Base-by-base conservation (phyloP, 2,329 filamentous ascomycete species). In the Coccinonectria pachysandricola region DNA sequence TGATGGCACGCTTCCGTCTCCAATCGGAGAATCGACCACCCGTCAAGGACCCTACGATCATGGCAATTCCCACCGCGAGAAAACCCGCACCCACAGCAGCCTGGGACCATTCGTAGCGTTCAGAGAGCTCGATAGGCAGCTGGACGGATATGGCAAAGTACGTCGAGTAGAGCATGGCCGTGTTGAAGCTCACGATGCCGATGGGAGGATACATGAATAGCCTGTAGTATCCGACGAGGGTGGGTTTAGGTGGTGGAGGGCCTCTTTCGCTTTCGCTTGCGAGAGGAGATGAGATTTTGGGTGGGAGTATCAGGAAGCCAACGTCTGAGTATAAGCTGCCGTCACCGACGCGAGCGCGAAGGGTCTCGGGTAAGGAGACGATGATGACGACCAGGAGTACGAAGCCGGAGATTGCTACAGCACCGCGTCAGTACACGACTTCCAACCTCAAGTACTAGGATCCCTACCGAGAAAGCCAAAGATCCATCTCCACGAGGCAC, bases 341-440 rank as follows among this genome's bases (percentile, higher is more conserved):
- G 28, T 62, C 61, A 4, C 62, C 62, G 2, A 63, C 62, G 3
- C 58, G 42, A 5, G 52, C 49, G 14, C 60, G 54, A 7, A 65
- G 45, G 3, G 62, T 65, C 35, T 65, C 62, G 0, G 62, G 62
- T 6, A 64, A 56, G 29, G 50, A 52, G 27, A 63, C 36, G 12
- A 49, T 15, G 23, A 49, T 39, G 15, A 39, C 8, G 7, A 44
- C 18, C 36, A 32, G 48, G 12, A 60, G 45, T 4, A 46, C 13
- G 39, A 52, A 33, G 34, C 50, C 43, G 8, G 35, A 31, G 9
- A 52, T 47, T 7, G 45, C 53, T 49, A 24, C 14, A 10, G n/a
- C 5, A 5, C 22, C 7, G 7, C 7, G 17, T 19, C 17, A 19
- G 17, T 10, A 19, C 17, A 19, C 7, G 17, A 19, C n/a, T n/a